phyloP scores from a whole-genome alignment of 768 basidiomycete species.

The Russula virescens region DNA sequence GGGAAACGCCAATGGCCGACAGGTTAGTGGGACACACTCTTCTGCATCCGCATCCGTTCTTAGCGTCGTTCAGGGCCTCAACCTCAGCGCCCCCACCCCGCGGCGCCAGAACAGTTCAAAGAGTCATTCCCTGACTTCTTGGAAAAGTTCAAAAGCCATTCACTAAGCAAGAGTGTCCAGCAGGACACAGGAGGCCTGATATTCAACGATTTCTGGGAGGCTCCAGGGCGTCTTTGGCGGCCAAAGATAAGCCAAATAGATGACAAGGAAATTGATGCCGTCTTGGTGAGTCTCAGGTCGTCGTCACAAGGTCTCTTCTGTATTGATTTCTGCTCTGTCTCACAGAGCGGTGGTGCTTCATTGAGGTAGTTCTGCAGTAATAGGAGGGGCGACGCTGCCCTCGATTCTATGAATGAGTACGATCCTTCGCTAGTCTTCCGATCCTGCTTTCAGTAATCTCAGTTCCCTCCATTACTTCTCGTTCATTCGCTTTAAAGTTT shows the following conservation, averaged over 20 bases:
- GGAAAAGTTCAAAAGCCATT: slow-evolving; percentile 31
- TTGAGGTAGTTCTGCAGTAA: slow-evolving; percentile 28
- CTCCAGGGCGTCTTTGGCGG: slow-evolving; percentile 54
- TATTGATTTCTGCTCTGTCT: background rate
- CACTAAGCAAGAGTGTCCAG: background rate
- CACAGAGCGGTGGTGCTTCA: slow-evolving; percentile 66
- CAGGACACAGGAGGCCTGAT: slow-evolving; percentile 7
- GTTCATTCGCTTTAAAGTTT: too few species aligned
- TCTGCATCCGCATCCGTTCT: background rate
- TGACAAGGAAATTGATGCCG: slow-evolving; percentile 57
- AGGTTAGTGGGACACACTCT: background rate
- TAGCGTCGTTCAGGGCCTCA: slow-evolving; percentile 28
- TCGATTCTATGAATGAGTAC: too few species aligned
- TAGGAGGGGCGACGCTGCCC: background rate
- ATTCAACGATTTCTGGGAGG: slow-evolving; percentile 59
- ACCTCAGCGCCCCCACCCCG: slow-evolving; percentile 53
- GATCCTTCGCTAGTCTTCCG: too few species aligned
- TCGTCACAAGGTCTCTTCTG: background rate
- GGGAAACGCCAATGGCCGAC: slow-evolving; percentile 25
- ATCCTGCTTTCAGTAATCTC: too few species aligned
- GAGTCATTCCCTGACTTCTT: slow-evolving; percentile 44
- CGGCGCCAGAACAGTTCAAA: slow-evolving; percentile 57
- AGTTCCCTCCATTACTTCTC: too few species aligned
- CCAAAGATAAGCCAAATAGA: slow-evolving; percentile 44
- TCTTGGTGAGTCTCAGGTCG: slow-evolving; percentile 44